Conservation (phyloP, 805 yeast genomes). For the Lipomyces yamadae region DNA sequence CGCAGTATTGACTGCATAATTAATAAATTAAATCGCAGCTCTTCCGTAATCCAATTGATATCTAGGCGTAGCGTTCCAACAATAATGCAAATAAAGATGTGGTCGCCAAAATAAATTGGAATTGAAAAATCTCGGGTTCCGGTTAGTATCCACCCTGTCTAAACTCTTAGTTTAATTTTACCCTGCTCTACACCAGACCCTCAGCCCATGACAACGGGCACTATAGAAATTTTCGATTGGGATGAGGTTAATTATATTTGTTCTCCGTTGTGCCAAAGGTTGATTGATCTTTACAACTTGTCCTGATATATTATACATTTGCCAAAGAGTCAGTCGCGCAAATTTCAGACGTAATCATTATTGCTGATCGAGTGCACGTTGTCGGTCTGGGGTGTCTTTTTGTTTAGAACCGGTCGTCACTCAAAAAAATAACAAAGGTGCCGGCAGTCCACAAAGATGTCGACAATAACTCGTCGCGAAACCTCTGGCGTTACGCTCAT, state of each 20-base stretch:
- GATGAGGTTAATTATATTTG: neutral
- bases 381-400: neutral
- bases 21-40: neutral
- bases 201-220: too few relatives aligned
- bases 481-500: constrained; percentile 36
- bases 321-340: neutral
- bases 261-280: neutral
- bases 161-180: neutral
- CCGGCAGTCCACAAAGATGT: constrained; percentile 6
- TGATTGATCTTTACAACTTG: neutral
- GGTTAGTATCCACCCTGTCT: neutral
- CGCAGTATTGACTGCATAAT: neutral
- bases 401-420: neutral
- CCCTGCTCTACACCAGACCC: neutral
- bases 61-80: too few relatives aligned
- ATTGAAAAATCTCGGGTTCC: constrained; percentile 23
- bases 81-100: too few relatives aligned
- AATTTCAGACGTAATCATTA: neutral
- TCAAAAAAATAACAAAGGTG: neutral
- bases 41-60: neutral
- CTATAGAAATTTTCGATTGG: neutral
- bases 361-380: neutral
- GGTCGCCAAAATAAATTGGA: neutral
- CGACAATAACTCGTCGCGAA: constrained; percentile 22
- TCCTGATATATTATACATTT: neutral